These are phyloP conservation scores for Mycena vitilis DNA, from an alignment of 768 basidiomycete genomes.

Conservation along the genomic window DNA sequence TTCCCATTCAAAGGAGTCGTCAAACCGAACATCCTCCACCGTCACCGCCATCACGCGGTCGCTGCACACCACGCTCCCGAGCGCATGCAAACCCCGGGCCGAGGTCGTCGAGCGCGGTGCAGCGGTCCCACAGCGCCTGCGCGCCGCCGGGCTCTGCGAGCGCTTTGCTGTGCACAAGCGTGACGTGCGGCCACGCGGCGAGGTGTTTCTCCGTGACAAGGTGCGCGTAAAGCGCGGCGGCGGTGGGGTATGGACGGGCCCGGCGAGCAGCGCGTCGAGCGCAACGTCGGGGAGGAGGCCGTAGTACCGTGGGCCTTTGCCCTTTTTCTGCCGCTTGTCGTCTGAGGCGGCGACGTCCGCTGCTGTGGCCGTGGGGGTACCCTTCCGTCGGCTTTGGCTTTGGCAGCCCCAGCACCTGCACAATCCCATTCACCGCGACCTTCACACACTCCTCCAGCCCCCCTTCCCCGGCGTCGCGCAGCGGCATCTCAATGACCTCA, in stretches of 20 bases:
- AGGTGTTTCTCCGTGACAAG: slow-evolving; percentile 63
- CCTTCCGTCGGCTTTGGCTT: too few species aligned
- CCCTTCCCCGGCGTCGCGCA: slow-evolving; percentile 51
- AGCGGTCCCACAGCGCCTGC: slow-evolving; percentile 59
- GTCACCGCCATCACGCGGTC: slow-evolving; percentile 83
- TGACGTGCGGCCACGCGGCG: slow-evolving; percentile 80
- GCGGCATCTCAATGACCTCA: slow-evolving; percentile 72
- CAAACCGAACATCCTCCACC: slow-evolving; percentile 77
- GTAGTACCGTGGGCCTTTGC: slow-evolving; percentile 72
- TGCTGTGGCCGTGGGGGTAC: slow-evolving; percentile 39
- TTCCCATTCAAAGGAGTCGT: too few species aligned
- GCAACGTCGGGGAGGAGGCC: slow-evolving; percentile 83
- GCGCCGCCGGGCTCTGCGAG: slow-evolving; percentile 28
- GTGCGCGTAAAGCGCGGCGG: slow-evolving; percentile 58
- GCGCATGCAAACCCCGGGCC: slow-evolving; percentile 64
- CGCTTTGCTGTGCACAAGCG: slow-evolving; percentile 80
- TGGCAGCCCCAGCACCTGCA: slow-evolving; percentile 64
- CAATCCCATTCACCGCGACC: slow-evolving; percentile 69
- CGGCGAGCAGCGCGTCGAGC: slow-evolving; percentile 63
- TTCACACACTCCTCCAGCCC: slow-evolving; percentile 59
- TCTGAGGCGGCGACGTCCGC: slow-evolving; percentile 17
- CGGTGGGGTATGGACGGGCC: slow-evolving; percentile 55
- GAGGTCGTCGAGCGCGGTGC: slow-evolving; percentile 56
- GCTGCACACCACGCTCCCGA: slow-evolving; percentile 80
- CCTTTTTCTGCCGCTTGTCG: slow-evolving; percentile 47